Evolutionary conservation across 805 yeast genomes (phyloP).

Genomic region (Diddensiella transvaalensis): DNA sequence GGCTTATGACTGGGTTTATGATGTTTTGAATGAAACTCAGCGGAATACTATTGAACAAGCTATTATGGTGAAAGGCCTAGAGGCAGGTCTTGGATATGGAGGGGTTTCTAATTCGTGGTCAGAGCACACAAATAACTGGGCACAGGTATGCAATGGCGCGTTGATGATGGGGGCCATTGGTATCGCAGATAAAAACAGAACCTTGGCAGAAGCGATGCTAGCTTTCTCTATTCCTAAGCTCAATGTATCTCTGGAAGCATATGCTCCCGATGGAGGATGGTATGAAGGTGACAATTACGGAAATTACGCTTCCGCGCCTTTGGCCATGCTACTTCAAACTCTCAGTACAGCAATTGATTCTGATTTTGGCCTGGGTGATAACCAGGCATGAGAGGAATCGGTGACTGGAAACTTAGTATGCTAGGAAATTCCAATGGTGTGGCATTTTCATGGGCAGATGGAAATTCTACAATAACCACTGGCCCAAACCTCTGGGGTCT

Average conservation of each 20-base stretch:
- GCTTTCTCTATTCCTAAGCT: conserved; percentile 1
- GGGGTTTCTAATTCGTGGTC: neutral
- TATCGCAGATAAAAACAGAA: conserved; percentile 1
- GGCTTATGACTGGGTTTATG: conserved; percentile 5
- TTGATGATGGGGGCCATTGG: conserved; percentile 1
- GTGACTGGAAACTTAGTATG: too few species aligned
- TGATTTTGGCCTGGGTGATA: conserved; percentile 1
- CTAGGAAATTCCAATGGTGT: too few species aligned
- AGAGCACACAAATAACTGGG: conserved; percentile 4
- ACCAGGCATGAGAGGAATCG: too few species aligned
- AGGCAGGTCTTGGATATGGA: conserved; percentile 3
- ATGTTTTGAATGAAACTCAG: neutral
- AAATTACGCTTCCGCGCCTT: neutral
- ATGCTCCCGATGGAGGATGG: conserved; percentile 5
- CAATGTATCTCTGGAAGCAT: conserved; percentile 3
- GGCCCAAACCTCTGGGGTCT: too few species aligned
- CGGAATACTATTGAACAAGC: neutral
- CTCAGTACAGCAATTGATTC: neutral
- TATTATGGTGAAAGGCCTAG: neutral
- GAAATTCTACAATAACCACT: too few species aligned
- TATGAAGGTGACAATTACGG: conserved; percentile 3
- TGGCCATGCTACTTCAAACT: neutral
- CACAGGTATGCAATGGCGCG: conserved; percentile 4
- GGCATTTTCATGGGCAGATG: too few species aligned
- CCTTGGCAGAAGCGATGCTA: neutral